Conservation (phyloP, 2,329 filamentous ascomycete species). For the Phaeosphaeria sp. region DNA sequence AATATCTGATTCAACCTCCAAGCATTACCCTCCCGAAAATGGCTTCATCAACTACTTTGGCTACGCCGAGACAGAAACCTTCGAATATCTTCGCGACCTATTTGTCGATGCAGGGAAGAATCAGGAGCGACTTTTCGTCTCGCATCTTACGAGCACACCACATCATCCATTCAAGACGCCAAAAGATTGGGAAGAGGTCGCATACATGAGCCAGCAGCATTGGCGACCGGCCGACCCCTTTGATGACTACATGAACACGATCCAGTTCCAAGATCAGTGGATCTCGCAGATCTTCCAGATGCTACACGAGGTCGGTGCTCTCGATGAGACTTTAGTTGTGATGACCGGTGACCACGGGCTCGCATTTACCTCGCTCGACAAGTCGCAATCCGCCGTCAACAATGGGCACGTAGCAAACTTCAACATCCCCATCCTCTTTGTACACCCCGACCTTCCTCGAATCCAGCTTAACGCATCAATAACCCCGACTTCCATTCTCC, state of each 20-base stretch:
- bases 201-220: conserved; percentile 16
- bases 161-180: conserved; percentile 24
- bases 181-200: conserved; percentile 13
- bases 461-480: conserved; percentile 20
- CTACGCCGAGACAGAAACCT: conserved; percentile 19
- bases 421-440: conserved; percentile 20
- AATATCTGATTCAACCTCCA: conserved; percentile 16
- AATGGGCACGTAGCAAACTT: conserved; percentile 24
- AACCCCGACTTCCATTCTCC: conserved; percentile 21
- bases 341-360: conserved; percentile 25
- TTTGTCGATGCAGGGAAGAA: conserved; percentile 17
- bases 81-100: conserved; percentile 21
- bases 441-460: conserved; percentile 19
- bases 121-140: conserved; percentile 18
- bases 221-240: conserved; percentile 20
- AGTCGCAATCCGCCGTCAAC: conserved; percentile 20
- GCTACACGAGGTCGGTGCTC: conserved; percentile 18
- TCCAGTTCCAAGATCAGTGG: conserved; percentile 24
- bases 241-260: conserved; percentile 22
- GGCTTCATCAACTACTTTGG: conserved; percentile 24
- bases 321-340: conserved; percentile 20
- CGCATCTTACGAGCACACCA: conserved; percentile 21
- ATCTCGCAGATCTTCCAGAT: conserved; percentile 23
- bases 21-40: conserved; percentile 22
- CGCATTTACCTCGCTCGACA: conserved; percentile 21